phyloP scores from a whole-genome alignment of 306 rosid genomes.

The Aeschynomene evenia region DNA sequence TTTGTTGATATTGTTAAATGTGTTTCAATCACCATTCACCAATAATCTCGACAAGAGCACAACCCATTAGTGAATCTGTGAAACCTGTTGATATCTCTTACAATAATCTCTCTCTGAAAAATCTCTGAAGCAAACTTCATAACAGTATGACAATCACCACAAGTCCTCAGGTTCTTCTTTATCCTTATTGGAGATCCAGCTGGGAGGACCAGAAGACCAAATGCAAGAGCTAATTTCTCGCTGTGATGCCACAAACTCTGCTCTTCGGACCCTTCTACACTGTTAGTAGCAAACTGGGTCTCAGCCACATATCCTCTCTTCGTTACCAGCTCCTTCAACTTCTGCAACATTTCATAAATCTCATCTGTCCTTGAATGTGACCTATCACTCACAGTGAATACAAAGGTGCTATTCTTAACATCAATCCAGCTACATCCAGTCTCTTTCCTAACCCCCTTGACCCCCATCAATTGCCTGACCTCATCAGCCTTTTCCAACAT shows the following conservation, averaged over 20 bases:
- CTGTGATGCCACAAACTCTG: slow-evolving; percentile 56
- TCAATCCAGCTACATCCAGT: slow-evolving; percentile 64
- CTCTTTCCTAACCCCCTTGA: slow-evolving; percentile 51
- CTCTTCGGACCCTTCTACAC: slow-evolving; percentile 47
- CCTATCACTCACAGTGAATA: slow-evolving; percentile 54
- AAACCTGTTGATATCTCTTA: slow-evolving; percentile 54
- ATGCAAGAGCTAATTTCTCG: slow-evolving; percentile 58
- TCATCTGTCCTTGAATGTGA: slow-evolving; percentile 51
- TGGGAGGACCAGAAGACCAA: slow-evolving; percentile 59
- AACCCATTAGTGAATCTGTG: slow-evolving; percentile 50
- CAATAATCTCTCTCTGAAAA: slow-evolving; percentile 54
- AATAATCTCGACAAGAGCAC: slow-evolving; percentile 58
- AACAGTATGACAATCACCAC: slow-evolving; percentile 54
- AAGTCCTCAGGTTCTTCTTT: slow-evolving; percentile 57
- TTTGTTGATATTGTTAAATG: slow-evolving; percentile 8
- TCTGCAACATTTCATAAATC: slow-evolving; percentile 48
- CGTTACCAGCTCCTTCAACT: slow-evolving; percentile 45
- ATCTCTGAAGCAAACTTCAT: slow-evolving; percentile 55
- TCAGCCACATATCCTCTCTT: slow-evolving; percentile 52
- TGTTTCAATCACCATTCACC: slow-evolving; percentile 40
- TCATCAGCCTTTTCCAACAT: slow-evolving; percentile 56
- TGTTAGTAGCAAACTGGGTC: slow-evolving; percentile 50
- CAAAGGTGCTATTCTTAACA: slow-evolving; percentile 46
- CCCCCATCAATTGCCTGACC: slow-evolving; percentile 54
- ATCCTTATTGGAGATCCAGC: slow-evolving; percentile 51